These are phyloP conservation scores for Thielaviopsis euricoi DNA, from an alignment of 2,329 filamentous ascomycete species.

Conservation along the genomic window DNA sequence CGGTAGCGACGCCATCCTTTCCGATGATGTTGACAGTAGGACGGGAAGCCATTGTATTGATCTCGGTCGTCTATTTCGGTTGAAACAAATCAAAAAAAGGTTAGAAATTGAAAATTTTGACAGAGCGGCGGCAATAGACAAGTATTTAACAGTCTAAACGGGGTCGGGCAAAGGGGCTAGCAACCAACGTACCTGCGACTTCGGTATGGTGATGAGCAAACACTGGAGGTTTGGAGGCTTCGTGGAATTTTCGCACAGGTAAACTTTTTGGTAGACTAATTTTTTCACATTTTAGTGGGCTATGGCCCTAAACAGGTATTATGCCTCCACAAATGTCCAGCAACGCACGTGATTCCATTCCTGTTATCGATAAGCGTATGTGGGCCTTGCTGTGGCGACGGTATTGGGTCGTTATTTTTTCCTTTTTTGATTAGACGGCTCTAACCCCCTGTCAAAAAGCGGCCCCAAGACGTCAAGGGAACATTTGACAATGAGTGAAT, in stretches of 20 bases:
- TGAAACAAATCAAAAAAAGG: conserved; percentile 1
- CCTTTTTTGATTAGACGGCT: background rate
- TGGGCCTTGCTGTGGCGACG: conserved; percentile 1
- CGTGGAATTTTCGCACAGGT: conserved; percentile 10
- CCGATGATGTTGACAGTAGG: conserved; percentile 95
- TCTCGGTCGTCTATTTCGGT: conserved; percentile 17
- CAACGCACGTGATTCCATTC: conserved; percentile 4
- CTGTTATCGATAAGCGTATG: background rate
- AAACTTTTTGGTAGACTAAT: conserved; percentile 10
- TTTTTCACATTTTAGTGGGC: conserved; percentile 11
- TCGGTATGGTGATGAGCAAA: conserved; percentile 12
- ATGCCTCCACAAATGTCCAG: conserved; percentile 5
- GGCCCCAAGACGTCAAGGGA: background rate
- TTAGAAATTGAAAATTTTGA: conserved; percentile 5
- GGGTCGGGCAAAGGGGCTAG: background rate
- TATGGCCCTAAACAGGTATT: conserved; percentile 12
- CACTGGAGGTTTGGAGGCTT: conserved; percentile 10
- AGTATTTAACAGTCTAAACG: background rate
- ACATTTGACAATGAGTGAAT: conserved; percentile 1
- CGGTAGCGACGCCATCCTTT: conserved; percentile 85
- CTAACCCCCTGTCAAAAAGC: background rate
- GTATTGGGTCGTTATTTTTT: background rate
- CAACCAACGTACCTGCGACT: conserved; percentile 10
- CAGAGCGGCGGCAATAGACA: background rate
- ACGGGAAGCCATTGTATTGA: conserved; percentile 71